Evolutionary conservation across 2,329 filamentous ascomycete species (phyloP), one percentile per base, ranked within the genome.

Genomic region (Mariannaea elegans): DNA sequence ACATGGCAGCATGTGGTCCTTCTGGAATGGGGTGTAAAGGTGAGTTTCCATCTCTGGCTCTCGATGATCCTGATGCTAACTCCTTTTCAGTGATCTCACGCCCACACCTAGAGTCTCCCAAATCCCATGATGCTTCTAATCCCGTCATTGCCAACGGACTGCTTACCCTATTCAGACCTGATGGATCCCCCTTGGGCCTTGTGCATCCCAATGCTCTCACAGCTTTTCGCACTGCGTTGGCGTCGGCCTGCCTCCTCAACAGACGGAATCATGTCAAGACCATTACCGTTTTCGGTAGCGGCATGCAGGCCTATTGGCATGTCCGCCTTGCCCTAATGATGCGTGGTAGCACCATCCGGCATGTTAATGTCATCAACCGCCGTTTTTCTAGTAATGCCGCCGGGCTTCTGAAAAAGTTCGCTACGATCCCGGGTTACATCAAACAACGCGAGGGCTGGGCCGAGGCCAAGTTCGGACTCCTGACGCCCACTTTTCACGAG

Each of bases 301-400:
- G 94, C 44, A 88, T 90, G 67, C 94, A 97, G 79, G 94, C 94
- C 12, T 97, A 94, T 79, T 98, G 94, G 94, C 94, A 97, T 74
- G 87, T 97, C 41, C 89, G 93, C 1, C 84, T 98, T 4, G 90
- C 94, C 0, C 83, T 98, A 10, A 83, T 94, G 64, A 82, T 95
- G 48, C 90, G 84, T 19, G 87, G 87, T 2, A 54, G 79, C 44
- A 91, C 92, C 18, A 89, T 97, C 67, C 88, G 89, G 68, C 87
- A 90, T 59, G 85, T 97, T 46, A 90, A 94, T 77, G 89, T 97
- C 70, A 89, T 97, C 73, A 96, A 94, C 71, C 88, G 91, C 31
- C 81, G 83, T 52, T 92, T 91, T 71, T 84, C 81, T 53, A 83
- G 87, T 8, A 82, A 80, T 42, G 87, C 85, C 1, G 79, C 81